Base-by-base conservation (phyloP, 2,329 filamentous ascomycete species). In the Neoascochyta sp. region DNA sequence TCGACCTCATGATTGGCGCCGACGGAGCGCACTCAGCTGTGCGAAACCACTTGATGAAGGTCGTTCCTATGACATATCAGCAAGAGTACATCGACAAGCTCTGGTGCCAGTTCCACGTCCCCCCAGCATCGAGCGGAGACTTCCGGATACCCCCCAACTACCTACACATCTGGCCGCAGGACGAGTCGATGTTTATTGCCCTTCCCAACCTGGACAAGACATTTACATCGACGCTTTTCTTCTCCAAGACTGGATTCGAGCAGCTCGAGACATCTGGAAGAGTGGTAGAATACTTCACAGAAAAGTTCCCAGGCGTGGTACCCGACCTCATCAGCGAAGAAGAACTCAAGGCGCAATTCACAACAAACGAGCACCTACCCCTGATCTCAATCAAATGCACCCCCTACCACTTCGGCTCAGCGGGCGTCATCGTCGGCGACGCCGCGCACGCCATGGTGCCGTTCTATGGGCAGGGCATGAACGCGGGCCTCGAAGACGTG, bases 391-490 rank as follows among this genome's bases (percentile, higher is more conserved):
- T 98, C 57, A 96, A 95, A 65, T 95, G 89, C 67, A 76, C 76
- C 11, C 92, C 92, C 0, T 86, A 96, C 64, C 87, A 95, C 67
- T 87, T 78, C 66, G 71, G 67, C 27, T 78, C 79, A 14, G 83
- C 80, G 1, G 87, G 76, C 17, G 87, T 94, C 37, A 86, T 98
- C 27, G 60, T 98, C 19, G 92, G 92, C 36, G 92, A 98, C 58
- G 88, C 92, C 6, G 89, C 92, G 0, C 92, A 98, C 60, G 92
- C 93, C 34, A 95, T 98, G 81, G 88, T 98, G 0, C 92, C 92
- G 0, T 98, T 98, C 64, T 98, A 96, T 62, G 92, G 92, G 0
- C 92, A 98, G 62, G 92, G 92, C 20, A 93, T 98, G 81, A 98
- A 98, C 55, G 85, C 92, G 0, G 92, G 92, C 1, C 77, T 98